These are phyloP conservation scores for Daedalea quercina DNA, from an alignment of 768 basidiomycete species.

Conservation along the genomic window DNA sequence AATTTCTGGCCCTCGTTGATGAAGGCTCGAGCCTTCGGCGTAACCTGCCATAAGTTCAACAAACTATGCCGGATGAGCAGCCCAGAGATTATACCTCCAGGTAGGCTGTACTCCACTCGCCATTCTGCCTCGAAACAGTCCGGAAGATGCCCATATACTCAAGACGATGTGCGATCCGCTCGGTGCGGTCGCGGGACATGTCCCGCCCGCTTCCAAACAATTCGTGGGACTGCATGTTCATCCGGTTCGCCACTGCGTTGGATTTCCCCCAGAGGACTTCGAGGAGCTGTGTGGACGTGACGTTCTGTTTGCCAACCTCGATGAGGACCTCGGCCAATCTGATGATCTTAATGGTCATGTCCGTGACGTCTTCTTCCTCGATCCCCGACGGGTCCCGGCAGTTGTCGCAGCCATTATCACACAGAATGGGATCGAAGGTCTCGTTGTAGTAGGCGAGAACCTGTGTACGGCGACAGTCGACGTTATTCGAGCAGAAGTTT, in stretches of 20 bases:
- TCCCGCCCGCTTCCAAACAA: slow-evolving; percentile 50
- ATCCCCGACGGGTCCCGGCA: slow-evolving; percentile 42
- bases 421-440: slow-evolving; percentile 59
- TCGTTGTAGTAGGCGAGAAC: slow-evolving; percentile 90
- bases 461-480: slow-evolving; percentile 82
- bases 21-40: slow-evolving; percentile 1
- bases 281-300: slow-evolving; percentile 56
- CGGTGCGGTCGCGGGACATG: slow-evolving; percentile 46
- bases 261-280: slow-evolving; percentile 64
- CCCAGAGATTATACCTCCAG: not conserved
- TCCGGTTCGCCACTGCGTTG: slow-evolving; percentile 35
- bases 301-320: slow-evolving; percentile 33
- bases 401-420: slow-evolving; percentile 76
- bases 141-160: not conserved
- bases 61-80: not conserved
- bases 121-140: not conserved
- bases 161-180: slow-evolving; percentile 26
- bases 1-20: not conserved
- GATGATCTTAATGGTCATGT: slow-evolving; percentile 48
- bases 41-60: not conserved
- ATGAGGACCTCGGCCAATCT: slow-evolving; percentile 39
- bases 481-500: slow-evolving; percentile 73
- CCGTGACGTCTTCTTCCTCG: slow-evolving; percentile 53
- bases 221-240: slow-evolving; percentile 39
- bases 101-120: not conserved